Percentiles rank a stretch among this genome's conserved stretches.
Evolutionary conservation across 1,284 basidiomycete species (phyloP).

Genomic region (Ganoderma lucidum): DNA sequence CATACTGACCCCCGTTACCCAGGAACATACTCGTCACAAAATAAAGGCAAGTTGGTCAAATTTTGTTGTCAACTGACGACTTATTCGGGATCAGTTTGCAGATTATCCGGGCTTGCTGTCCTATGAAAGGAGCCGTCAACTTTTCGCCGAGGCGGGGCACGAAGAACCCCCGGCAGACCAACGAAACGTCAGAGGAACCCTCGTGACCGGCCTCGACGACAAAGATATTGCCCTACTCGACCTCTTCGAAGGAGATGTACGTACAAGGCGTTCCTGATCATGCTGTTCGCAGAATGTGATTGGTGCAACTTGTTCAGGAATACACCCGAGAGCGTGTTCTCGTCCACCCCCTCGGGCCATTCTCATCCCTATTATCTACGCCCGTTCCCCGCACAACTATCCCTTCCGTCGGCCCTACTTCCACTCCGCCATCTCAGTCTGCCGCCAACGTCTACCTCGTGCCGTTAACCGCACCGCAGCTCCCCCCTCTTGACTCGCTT

Average conservation of each 20-base stretch:
- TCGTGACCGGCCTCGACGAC: slow-evolving; percentile 70
- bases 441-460: slow-evolving; percentile 43
- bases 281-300: not conserved
- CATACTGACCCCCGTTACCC: slow-evolving; percentile 24
- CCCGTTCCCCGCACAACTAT: slow-evolving; percentile 35
- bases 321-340: slow-evolving; percentile 65
- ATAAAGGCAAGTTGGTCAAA: slow-evolving; percentile 46
- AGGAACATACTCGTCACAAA: slow-evolving; percentile 84
- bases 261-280: slow-evolving; percentile 39
- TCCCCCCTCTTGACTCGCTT: slow-evolving; percentile 49
- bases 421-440: slow-evolving; percentile 37
- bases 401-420: slow-evolving; percentile 47
- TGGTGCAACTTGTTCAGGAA: slow-evolving; percentile 57
- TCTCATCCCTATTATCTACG: slow-evolving; percentile 42
- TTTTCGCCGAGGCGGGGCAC: slow-evolving; percentile 46
- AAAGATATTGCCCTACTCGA: slow-evolving; percentile 71
- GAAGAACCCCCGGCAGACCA: slow-evolving; percentile 57
- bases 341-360: slow-evolving; percentile 61
- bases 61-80: not conserved
- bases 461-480: slow-evolving; percentile 49
- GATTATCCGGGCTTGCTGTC: slow-evolving; percentile 87
- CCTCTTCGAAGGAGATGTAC: slow-evolving; percentile 81
- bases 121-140: slow-evolving; percentile 50
- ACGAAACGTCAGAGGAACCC: slow-evolving; percentile 70
- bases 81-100: slow-evolving; percentile 48